A percentile compares a stretch with the other conserved stretches of the same genome.
phyloP scores from a whole-genome alignment of 2,329 filamentous ascomycete genomes.

The Nothomitra cinnamomea region DNA sequence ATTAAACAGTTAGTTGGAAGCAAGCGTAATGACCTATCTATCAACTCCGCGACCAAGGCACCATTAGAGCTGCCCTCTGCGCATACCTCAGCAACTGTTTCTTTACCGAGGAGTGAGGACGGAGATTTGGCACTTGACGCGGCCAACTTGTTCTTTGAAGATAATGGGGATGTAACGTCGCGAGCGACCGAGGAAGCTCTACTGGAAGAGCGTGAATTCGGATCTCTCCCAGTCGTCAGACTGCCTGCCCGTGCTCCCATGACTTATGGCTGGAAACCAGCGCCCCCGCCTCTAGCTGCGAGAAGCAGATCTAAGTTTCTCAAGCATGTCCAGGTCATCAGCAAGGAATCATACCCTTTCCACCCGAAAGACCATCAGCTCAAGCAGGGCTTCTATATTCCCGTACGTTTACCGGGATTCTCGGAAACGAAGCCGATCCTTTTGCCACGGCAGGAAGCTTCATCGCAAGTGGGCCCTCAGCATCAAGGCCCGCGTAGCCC shows the following conservation, averaged over 20 bases:
- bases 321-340: constrained; percentile 5
- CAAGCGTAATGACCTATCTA: constrained; percentile 42
- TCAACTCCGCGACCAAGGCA: constrained; percentile 51
- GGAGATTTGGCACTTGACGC: constrained; percentile 15
- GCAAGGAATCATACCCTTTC: constrained; percentile 4
- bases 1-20: constrained; percentile 62
- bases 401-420: constrained; percentile 3
- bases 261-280: constrained; percentile 41
- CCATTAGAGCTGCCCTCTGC: constrained; percentile 40
- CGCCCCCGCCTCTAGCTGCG: constrained; percentile 18
- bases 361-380: constrained; percentile 4
- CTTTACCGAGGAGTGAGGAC: constrained; percentile 35
- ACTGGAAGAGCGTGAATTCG: constrained; percentile 68
- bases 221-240: constrained; percentile 53
- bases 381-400: constrained; percentile 4
- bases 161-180: constrained; percentile 33
- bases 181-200: constrained; percentile 63
- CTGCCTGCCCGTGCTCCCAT: constrained; percentile 47
- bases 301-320: neutral
- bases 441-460: neutral
- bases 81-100: constrained; percentile 47
- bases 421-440: constrained; percentile 3
- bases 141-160: constrained; percentile 17
- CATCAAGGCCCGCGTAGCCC: neutral
- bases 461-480: neutral